These are phyloP conservation scores for Delonix regia DNA, from an alignment of 306 rosid species.

Conservation along the genomic window DNA sequence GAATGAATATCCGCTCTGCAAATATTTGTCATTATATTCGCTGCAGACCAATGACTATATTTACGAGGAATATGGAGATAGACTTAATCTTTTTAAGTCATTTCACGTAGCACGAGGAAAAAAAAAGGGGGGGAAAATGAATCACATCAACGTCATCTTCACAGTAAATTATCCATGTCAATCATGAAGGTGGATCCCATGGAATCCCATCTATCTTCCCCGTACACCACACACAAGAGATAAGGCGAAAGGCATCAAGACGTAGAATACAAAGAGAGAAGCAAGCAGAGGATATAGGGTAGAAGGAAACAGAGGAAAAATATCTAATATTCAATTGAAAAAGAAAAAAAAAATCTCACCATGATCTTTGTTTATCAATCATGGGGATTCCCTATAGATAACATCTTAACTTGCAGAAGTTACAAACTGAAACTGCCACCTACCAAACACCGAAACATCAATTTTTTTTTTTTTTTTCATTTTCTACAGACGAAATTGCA, in stretches of 20 bases:
- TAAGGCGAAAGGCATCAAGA: background rate
- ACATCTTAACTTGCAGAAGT: background rate
- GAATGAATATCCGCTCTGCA: too few relatives aligned
- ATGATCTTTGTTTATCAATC: slow-evolving; percentile 47
- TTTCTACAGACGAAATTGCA: slow-evolving; percentile 34
- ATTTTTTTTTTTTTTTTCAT: background rate
- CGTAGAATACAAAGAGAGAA: background rate
- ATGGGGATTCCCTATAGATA: slow-evolving; percentile 66
- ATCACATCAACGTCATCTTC: background rate
- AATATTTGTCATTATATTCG: too few relatives aligned
- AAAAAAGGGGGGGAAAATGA: background rate
- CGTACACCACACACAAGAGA: background rate
- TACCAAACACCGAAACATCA: background rate
- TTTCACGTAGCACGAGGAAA: background rate
- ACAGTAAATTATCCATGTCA: background rate
- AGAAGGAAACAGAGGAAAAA: background rate
- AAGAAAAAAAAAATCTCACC: slow-evolving; percentile 61
- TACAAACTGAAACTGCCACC: slow-evolving; percentile 25
- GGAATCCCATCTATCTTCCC: slow-evolving; percentile 13
- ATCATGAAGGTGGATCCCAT: slow-evolving; percentile 10
- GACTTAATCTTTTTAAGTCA: background rate
- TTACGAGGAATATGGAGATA: background rate
- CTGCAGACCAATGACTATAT: too few relatives aligned
- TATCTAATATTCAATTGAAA: background rate
- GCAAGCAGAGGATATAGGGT: background rate